Percentiles rank a stretch among this genome's conserved stretches.
These are phyloP conservation scores for Hypericum perforatum DNA, from an alignment of 345 rosid species.

Conservation along the genomic window DNA sequence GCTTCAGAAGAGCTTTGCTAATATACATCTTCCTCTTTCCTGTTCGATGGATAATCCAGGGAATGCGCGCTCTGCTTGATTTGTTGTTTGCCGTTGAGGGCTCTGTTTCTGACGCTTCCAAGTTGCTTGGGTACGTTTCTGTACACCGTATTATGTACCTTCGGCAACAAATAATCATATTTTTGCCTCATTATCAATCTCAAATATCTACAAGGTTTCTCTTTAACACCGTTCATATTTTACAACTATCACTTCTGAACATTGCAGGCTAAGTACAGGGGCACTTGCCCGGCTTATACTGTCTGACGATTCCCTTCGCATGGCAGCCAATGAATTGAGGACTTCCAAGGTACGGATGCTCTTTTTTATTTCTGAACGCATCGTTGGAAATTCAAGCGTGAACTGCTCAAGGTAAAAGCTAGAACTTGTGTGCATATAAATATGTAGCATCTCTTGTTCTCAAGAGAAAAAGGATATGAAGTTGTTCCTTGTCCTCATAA, in stretches of 20 bases:
- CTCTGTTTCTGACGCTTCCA: constrained; percentile 74
- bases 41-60: constrained; percentile 29
- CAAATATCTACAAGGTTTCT: background rate
- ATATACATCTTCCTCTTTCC: background rate
- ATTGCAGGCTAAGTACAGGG: constrained; percentile 81
- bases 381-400: background rate
- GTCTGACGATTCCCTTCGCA: constrained; percentile 72
- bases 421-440: no score
- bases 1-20: background rate
- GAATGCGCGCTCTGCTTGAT: constrained; percentile 88
- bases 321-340: constrained; percentile 73
- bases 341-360: constrained; percentile 48
- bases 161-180: background rate
- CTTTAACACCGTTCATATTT: background rate
- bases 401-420: no score
- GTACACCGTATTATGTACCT: background rate
- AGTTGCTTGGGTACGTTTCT: constrained; percentile 46
- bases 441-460: no score
- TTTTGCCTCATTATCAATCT: background rate
- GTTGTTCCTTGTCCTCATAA: no score
- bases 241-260: background rate
- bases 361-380: background rate
- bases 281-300: constrained; percentile 80
- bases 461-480: no score
- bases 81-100: constrained; percentile 63